phyloP scores from a whole-genome alignment of 2,329 filamentous ascomycete species.

The Pestalotiopsis sp. region DNA sequence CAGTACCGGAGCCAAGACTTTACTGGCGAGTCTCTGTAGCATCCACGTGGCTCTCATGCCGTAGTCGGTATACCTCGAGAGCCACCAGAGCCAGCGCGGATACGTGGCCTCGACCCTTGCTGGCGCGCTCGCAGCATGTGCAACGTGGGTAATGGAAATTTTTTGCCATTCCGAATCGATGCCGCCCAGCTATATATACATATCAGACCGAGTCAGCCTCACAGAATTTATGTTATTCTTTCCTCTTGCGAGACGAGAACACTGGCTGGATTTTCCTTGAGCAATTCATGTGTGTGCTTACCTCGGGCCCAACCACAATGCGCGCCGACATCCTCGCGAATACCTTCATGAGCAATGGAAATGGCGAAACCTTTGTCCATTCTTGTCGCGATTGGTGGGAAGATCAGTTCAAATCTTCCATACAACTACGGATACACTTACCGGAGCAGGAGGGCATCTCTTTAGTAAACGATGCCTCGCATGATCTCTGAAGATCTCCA shows the following conservation, averaged over 20 bases:
- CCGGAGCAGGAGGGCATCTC: slow-evolving; percentile 10
- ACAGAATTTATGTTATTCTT: background rate
- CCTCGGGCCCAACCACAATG: slow-evolving; percentile 12
- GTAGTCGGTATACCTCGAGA: slow-evolving; percentile 9
- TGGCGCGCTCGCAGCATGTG: slow-evolving; percentile 11
- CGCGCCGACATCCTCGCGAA: slow-evolving; percentile 15
- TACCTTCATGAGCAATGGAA: slow-evolving; percentile 12
- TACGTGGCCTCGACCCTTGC: slow-evolving; percentile 10
- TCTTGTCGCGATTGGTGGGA: slow-evolving; percentile 4
- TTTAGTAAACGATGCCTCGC: slow-evolving; percentile 10
- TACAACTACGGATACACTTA: background rate
- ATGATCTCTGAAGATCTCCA: slow-evolving; percentile 10
- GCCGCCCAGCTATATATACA: background rate
- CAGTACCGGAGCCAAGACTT: slow-evolving; percentile 8
- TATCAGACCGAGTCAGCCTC: background rate
- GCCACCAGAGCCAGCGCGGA: slow-evolving; percentile 13
- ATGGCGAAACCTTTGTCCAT: background rate
- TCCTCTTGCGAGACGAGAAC: too few species aligned
- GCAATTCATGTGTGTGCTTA: background rate
- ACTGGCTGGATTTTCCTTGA: background rate
- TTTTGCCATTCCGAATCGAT: slow-evolving; percentile 14
- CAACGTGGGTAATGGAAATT: slow-evolving; percentile 7
- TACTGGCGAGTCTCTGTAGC: slow-evolving; percentile 1
- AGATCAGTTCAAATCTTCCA: background rate
- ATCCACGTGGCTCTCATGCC: slow-evolving; percentile 9